A percentile compares a stretch with the other conserved stretches of the same genome.
Evolutionary conservation across 148 eudicot genomes (phyloP).

Genomic region (Cornus kousa): DNA sequence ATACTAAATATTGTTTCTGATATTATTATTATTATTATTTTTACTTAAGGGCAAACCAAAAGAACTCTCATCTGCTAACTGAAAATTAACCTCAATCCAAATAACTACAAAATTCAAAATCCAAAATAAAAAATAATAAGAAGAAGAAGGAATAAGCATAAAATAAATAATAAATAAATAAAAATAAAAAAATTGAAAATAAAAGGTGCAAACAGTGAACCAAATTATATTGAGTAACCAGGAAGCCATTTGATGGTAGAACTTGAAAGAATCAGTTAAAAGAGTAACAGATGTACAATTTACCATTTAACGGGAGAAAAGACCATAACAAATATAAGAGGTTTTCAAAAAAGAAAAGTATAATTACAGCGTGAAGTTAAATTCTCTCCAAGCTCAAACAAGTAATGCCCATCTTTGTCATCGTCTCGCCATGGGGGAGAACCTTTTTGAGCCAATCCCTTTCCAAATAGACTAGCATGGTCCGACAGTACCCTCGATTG

Average conservation of each 20-base stretch:
- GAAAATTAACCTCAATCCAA: not conserved
- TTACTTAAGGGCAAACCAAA: not conserved
- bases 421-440: slow-evolving; percentile 98
- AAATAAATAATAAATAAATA: slow-evolving; percentile 3
- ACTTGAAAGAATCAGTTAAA: not conserved
- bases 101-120: not conserved
- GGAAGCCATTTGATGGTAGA: not conserved
- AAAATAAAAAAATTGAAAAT: not conserved
- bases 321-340: slow-evolving; percentile 12
- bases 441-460: slow-evolving; percentile 82
- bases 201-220: not conserved
- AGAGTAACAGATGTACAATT: not conserved
- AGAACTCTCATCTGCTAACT: not conserved
- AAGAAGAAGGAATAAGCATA: not conserved
- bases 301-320: no score
- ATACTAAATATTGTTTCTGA: not conserved
- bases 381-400: slow-evolving; percentile 96
- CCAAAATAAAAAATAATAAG: slow-evolving; percentile 3
- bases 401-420: slow-evolving; percentile 99
- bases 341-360: slow-evolving; percentile 30
- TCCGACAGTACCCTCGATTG: slow-evolving; percentile 63
- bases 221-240: not conserved
- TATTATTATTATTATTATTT: no score
- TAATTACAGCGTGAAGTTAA: slow-evolving; percentile 94
- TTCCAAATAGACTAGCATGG: slow-evolving; percentile 71